Conservation (phyloP, 768 basidiomycete species). For the Arthromyces matolae region DNA sequence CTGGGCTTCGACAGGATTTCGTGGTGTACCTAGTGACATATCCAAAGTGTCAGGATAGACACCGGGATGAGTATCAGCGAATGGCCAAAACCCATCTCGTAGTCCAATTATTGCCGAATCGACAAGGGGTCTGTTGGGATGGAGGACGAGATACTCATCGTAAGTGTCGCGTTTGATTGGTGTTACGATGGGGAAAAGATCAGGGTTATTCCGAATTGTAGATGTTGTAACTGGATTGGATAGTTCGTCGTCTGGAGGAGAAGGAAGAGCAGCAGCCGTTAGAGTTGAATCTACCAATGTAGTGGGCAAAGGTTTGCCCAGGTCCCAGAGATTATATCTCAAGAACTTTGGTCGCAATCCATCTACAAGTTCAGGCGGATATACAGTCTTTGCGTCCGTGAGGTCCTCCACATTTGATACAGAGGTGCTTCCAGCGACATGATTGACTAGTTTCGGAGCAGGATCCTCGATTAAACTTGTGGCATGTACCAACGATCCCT, state of each 20-base stretch:
- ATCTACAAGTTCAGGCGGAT: neutral
- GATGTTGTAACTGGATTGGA: too few species aligned
- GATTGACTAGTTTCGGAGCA: slow-evolving; percentile 11
- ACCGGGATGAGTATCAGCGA: too few species aligned
- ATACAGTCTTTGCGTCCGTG: neutral
- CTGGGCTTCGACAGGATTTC: too few species aligned
- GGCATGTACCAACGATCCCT: slow-evolving; percentile 10
- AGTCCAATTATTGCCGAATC: neutral
- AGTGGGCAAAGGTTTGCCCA: neutral
- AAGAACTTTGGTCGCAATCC: neutral
- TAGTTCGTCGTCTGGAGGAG: neutral
- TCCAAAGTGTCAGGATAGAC: too few species aligned
- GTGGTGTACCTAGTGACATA: too few species aligned
- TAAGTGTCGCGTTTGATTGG: neutral
- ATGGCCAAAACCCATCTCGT: too few species aligned
- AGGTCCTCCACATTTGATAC: neutral
- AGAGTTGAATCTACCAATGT: neutral
- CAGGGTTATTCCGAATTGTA: neutral
- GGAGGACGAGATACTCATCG: neutral
- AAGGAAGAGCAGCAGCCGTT: neutral
- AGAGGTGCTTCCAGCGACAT: neutral
- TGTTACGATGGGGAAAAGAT: neutral
- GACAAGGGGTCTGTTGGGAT: neutral
- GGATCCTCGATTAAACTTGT: slow-evolving; percentile 17
- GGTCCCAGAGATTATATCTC: too few species aligned